Evolutionary conservation across 2,329 filamentous ascomycete species (phyloP).

Genomic region (Paecilomyces formosus): DNA sequence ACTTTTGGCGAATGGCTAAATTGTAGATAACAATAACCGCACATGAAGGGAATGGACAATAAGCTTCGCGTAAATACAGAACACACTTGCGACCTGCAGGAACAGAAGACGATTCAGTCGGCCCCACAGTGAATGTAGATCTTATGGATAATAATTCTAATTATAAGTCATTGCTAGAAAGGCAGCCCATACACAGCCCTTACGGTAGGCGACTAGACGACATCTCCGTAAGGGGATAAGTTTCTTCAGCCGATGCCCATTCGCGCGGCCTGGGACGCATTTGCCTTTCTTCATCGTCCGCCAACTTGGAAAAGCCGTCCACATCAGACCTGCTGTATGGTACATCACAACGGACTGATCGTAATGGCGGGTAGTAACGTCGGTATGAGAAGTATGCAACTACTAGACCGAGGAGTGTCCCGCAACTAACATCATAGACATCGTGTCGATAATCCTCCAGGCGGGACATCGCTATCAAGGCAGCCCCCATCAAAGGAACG

Average conservation of each 20-base stretch:
- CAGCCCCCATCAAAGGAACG: slow-evolving; percentile 48
- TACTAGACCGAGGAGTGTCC: slow-evolving; percentile 46
- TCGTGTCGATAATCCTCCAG: slow-evolving; percentile 59
- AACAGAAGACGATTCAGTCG: neutral
- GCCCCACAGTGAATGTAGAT: neutral
- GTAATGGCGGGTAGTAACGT: slow-evolving; percentile 51
- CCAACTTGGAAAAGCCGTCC: slow-evolving; percentile 22
- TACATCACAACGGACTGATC: slow-evolving; percentile 43
- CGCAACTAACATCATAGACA: slow-evolving; percentile 54
- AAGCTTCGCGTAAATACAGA: neutral
- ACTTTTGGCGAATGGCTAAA: neutral
- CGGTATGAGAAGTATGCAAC: slow-evolving; percentile 54
- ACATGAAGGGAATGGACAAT: neutral
- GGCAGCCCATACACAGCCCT: neutral
- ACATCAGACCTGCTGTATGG: slow-evolving; percentile 36
- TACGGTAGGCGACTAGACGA: neutral
- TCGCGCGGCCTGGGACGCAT: neutral
- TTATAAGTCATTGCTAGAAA: neutral
- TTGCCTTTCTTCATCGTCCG: slow-evolving; percentile 26
- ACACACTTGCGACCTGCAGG: neutral
- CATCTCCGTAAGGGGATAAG: neutral
- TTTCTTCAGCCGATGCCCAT: neutral
- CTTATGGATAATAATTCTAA: neutral
- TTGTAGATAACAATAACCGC: neutral
- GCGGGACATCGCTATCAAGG: slow-evolving; percentile 55